Base-by-base conservation (phyloP, 495 filamentous ascomycete species). In the Diplogelasinospora grovesii region DNA sequence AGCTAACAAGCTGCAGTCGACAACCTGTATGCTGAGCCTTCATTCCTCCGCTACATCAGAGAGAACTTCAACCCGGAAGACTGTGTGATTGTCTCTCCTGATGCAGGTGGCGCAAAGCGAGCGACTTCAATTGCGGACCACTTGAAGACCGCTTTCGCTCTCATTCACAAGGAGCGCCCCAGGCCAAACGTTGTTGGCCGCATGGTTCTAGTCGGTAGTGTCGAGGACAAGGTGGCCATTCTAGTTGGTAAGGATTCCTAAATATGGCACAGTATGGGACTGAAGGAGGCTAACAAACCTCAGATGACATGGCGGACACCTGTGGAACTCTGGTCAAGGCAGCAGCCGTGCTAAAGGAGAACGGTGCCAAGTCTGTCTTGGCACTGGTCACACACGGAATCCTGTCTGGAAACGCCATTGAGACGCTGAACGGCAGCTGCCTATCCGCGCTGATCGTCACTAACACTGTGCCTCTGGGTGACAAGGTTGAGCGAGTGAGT, bases 341-440 rank as follows among this genome's bases (percentile, higher is more conserved):
- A 11, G 90, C 92, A 29, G 80, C 89, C 23, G 90, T 88, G 1
- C 82, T 95, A 31, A 89, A 89, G 67, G 75, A 87, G 49, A 84
- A 97, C 63, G 86, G 87, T 32, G 92, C 92, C 0, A 77, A 75
- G 46, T 79, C 90, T 52, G 87, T 90, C 36, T 81, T 95, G 38
- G 92, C 93, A 22, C 88, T 98, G 40, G 93, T 97, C 36, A 96
- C 92, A 2, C 92, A 97, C 60, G 92, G 89, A 22, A 96, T 97
- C 43, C 68, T 98, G 22, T 89, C 83, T 43, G 92, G 92, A 3
- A 85, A 86, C 50, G 92, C 92, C 21, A 90, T 94, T 40, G 83
- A 90, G 61, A 89, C 79, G 26, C 70, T 98, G 44, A 96, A 97
- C 60, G 75, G 74, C 46, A 94, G 88, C 58, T 70, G 75, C 46